These are phyloP conservation scores for Umbilicus rupestris DNA, from an alignment of 164 flowering plant species.

Conservation along the genomic window DNA sequence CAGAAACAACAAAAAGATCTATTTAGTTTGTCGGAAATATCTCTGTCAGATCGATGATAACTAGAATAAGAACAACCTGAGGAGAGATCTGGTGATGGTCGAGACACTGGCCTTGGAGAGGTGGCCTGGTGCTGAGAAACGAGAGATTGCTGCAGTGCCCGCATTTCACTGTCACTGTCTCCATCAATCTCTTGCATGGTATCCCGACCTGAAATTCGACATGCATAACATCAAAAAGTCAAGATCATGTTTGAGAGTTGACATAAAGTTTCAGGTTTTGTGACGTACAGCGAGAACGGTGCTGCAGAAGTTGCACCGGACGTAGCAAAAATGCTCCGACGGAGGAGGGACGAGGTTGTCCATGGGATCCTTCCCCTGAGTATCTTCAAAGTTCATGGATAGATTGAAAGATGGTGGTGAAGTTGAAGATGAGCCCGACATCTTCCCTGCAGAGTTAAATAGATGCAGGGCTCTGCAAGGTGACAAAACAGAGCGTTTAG, in stretches of 20 bases:
- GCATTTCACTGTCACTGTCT: slow-evolving; percentile 92
- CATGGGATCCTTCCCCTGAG: slow-evolving; percentile 2
- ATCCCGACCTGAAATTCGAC: slow-evolving; percentile 51
- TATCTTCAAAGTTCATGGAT: slow-evolving; percentile 11
- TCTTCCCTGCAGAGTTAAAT: neutral
- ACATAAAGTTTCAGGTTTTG: neutral
- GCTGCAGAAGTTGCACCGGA: slow-evolving; percentile 91
- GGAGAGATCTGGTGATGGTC: slow-evolving; percentile 32
- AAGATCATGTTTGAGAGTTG: neutral
- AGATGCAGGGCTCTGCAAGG: neutral
- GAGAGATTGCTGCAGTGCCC: slow-evolving; percentile 84
- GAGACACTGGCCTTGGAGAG: slow-evolving; percentile 40
- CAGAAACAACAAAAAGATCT: too few relatives aligned
- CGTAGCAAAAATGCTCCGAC: slow-evolving; percentile 79
- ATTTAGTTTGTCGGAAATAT: too few relatives aligned
- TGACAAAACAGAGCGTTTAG: neutral
- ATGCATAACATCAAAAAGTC: neutral
- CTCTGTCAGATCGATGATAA: neutral
- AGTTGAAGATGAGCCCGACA: slow-evolving; percentile 6
- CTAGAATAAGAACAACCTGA: slow-evolving; percentile 26
- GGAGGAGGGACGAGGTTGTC: slow-evolving; percentile 11
- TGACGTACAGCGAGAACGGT: slow-evolving; percentile 82
- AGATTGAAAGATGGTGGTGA: slow-evolving; percentile 9
- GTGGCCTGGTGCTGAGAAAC: slow-evolving; percentile 62
- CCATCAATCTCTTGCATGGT: slow-evolving; percentile 66